Conservation (phyloP, 805 yeast genomes). For the Wickerhamiella dianesei region DNA sequence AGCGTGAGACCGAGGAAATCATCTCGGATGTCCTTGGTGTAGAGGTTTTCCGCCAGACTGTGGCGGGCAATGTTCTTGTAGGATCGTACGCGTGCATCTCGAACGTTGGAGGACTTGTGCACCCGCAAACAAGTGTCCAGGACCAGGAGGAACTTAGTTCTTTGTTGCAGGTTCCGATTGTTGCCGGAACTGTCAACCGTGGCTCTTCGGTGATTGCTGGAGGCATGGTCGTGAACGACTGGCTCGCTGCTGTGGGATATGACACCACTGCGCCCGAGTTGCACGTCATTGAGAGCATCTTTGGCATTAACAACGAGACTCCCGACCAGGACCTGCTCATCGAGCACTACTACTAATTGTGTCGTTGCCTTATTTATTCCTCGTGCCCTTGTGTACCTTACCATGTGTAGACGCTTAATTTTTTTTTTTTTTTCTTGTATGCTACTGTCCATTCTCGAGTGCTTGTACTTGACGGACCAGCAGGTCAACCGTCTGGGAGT, state of each 20-base stretch:
- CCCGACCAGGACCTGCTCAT: conserved; percentile 30
- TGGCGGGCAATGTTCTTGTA: conserved; percentile 94
- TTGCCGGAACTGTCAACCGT: conserved; percentile 96
- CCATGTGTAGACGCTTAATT: neutral
- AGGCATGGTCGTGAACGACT: conserved; percentile 96
- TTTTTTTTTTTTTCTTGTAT: neutral
- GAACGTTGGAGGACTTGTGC: conserved; percentile 96
- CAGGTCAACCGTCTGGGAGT: neutral
- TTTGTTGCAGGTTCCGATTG: conserved; percentile 89
- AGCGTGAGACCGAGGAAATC: conserved; percentile 96
- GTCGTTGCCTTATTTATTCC: neutral
- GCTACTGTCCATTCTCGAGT: neutral
- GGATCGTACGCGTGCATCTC: conserved; percentile 92
- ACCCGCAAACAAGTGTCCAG: conserved; percentile 92
- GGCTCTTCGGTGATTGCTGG: conserved; percentile 98
- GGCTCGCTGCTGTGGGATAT: conserved; percentile 92
- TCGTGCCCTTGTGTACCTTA: neutral
- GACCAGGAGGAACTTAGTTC: conserved; percentile 97
- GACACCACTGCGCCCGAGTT: conserved; percentile 98
- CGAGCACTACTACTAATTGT: conserved; percentile 27
- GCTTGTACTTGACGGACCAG: neutral
- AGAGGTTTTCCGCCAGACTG: conserved; percentile 97
- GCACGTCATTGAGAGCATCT: conserved; percentile 91
- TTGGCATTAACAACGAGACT: conserved; percentile 32
- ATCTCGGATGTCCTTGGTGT: conserved; percentile 97